A percentile compares a stretch with the other conserved stretches of the same genome.
phyloP scores from a whole-genome alignment of 306 rosid species.

The Astragalus membranaceus region DNA sequence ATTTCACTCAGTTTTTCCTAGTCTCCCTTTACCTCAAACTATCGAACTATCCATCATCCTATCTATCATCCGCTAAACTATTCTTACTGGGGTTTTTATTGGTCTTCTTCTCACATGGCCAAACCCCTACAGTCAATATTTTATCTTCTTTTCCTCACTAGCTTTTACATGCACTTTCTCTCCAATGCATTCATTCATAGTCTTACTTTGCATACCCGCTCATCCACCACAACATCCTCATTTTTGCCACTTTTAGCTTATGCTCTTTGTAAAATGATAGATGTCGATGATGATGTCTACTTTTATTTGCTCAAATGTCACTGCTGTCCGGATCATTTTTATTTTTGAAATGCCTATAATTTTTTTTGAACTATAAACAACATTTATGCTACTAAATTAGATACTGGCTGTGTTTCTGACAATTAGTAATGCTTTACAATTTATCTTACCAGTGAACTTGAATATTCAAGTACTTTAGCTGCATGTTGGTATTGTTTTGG shows the following conservation, averaged over 20 bases:
- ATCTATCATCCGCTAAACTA: neutral
- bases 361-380: neutral
- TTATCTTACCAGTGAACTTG: neutral
- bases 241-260: neutral
- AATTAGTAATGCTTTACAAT: neutral
- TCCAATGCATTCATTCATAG: neutral
- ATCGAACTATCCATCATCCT: neutral
- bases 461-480: neutral
- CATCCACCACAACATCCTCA: neutral
- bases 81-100: neutral
- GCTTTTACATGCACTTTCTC: neutral
- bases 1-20: neutral
- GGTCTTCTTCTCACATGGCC: neutral
- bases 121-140: neutral
- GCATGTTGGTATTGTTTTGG: neutral
- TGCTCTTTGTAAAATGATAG: neutral
- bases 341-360: neutral
- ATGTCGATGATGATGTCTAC: neutral
- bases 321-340: neutral
- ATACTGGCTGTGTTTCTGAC: neutral
- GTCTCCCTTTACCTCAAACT: neutral
- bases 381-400: neutral
- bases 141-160: neutral
- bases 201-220: neutral
- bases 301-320: neutral